phyloP scores from a whole-genome alignment of 2,329 filamentous ascomycete species.

The Knufia petricola region DNA sequence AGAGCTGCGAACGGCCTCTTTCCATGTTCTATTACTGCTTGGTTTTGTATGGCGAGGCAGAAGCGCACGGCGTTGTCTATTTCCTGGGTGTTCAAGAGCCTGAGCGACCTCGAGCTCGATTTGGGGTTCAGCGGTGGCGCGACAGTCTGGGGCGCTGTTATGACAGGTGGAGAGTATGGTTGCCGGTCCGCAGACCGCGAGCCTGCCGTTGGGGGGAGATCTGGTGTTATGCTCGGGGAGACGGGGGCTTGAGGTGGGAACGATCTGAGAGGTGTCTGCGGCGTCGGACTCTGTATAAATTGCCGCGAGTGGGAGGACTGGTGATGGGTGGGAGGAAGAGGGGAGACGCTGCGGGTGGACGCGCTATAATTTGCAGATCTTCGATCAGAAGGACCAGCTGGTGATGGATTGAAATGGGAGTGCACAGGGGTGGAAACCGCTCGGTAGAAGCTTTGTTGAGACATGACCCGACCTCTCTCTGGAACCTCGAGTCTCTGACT shows the following conservation, averaged over 20 bases:
- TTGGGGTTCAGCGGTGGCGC: neutral
- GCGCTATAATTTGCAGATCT: conserved; percentile 2
- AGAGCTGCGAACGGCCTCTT: conserved; percentile 44
- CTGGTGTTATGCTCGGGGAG: conserved; percentile 7
- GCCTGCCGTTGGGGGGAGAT: neutral
- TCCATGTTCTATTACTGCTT: conserved; percentile 33
- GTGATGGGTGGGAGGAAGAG: conserved; percentile 9
- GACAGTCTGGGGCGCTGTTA: neutral
- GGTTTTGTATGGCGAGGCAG: conserved; percentile 36
- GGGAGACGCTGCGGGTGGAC: conserved; percentile 6
- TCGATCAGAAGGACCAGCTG: neutral
- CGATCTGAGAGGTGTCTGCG: neutral
- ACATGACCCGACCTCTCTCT: conserved; percentile 7
- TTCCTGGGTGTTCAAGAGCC: conserved; percentile 30
- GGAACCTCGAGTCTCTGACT: conserved; percentile 6
- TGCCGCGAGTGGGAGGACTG: conserved; percentile 12
- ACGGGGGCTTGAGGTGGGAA: conserved; percentile 2
- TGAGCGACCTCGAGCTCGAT: conserved; percentile 13
- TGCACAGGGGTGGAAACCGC: conserved; percentile 7
- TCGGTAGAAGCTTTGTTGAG: conserved; percentile 5
- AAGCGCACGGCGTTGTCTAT: conserved; percentile 32
- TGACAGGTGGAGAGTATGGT: neutral
- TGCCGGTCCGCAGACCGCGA: neutral
- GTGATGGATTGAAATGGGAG: neutral
- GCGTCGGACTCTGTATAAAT: conserved; percentile 10